These are phyloP conservation scores for Evernia prunastri DNA, from an alignment of 495 filamentous ascomycete species.

Conservation along the genomic window DNA sequence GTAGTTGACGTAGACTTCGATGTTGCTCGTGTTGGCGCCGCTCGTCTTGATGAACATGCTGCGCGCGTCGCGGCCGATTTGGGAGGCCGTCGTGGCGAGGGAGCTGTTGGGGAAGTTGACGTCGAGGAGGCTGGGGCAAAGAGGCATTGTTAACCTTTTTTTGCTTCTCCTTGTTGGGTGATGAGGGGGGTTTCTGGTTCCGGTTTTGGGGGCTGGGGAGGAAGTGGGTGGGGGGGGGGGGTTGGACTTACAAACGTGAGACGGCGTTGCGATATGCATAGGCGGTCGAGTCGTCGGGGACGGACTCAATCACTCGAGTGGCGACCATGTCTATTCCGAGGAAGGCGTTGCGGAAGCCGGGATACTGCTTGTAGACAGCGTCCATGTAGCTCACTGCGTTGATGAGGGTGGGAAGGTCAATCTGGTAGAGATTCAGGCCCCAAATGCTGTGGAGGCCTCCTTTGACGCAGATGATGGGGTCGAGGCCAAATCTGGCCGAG, in stretches of 20 bases:
- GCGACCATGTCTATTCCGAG: conserved; percentile 12
- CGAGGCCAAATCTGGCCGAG: conserved; percentile 18
- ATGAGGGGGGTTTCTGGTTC: too few relatives aligned
- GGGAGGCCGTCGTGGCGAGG: background rate
- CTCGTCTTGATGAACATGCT: conserved; percentile 23
- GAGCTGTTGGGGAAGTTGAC: conserved; percentile 9
- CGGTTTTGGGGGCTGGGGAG: too few relatives aligned
- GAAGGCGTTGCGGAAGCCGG: conserved; percentile 15
- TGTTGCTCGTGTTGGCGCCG: conserved; percentile 24
- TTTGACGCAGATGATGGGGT: conserved; percentile 13
- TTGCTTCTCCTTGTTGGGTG: too few relatives aligned
- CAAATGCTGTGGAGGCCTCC: conserved; percentile 14
- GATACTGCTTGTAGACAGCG: conserved; percentile 23
- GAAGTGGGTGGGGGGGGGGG: background rate
- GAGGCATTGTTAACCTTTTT: background rate
- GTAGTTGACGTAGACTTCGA: conserved; percentile 36
- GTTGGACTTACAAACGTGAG: conserved; percentile 29
- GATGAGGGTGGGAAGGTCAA: conserved; percentile 17
- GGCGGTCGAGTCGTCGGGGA: conserved; percentile 28
- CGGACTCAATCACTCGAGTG: conserved; percentile 16
- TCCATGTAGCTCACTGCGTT: conserved; percentile 10
- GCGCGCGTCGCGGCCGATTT: conserved; percentile 18
- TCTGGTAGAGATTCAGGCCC: conserved; percentile 14
- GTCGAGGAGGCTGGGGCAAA: conserved; percentile 14
- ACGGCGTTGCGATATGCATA: conserved; percentile 33